phyloP scores from a whole-genome alignment of 2,329 filamentous ascomycete genomes.

The Fusarium concolor region DNA sequence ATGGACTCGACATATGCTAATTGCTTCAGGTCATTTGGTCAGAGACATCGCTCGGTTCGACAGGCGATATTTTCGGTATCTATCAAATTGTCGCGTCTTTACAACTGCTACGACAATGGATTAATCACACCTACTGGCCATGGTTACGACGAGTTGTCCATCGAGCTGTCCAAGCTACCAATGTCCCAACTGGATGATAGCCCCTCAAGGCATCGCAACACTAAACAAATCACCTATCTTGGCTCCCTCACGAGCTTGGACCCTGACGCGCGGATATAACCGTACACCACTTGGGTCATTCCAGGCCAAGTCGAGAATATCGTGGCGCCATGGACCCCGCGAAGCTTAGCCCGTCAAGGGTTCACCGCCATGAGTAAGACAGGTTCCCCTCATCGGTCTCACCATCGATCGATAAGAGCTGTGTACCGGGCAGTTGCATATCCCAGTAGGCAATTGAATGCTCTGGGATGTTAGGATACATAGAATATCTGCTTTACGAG shows the following conservation, averaged over 20 bases:
- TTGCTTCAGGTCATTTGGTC: neutral
- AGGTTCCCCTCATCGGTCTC: neutral
- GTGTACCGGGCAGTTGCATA: neutral
- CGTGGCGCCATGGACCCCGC: neutral
- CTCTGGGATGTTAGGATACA: neutral
- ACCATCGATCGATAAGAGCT: neutral
- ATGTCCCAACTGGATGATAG: neutral
- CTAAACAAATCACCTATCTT: too few relatives aligned
- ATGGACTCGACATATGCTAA: too few relatives aligned
- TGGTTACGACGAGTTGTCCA: neutral
- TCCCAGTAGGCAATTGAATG: neutral
- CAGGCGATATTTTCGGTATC: neutral
- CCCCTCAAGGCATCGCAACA: too few relatives aligned
- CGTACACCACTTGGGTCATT: neutral
- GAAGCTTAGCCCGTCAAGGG: neutral
- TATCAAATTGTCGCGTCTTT: slow-evolving; percentile 7
- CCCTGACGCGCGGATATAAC: neutral
- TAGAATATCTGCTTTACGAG: neutral
- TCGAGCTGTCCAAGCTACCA: neutral
- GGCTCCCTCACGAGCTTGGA: neutral
- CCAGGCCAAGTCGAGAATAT: neutral
- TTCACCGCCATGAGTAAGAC: neutral
- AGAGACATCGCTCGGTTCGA: neutral
- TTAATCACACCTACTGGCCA: neutral
- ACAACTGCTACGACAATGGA: slow-evolving; percentile 7